Conservation (phyloP, 2,329 filamentous ascomycete species). For the Thielaviopsis punctulata region DNA sequence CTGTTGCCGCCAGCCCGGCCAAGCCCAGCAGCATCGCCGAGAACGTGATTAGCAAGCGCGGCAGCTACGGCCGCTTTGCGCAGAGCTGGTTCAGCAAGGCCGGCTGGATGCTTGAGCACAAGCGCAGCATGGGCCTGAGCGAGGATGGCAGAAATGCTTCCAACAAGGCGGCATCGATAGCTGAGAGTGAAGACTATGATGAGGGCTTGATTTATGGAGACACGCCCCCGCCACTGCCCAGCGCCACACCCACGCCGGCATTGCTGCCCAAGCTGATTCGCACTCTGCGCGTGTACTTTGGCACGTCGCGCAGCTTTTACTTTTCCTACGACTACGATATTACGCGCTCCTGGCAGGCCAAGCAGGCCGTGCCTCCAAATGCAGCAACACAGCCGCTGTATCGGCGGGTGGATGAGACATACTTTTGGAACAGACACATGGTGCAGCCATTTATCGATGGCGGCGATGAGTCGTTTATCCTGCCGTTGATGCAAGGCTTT, state of each 20-base stretch:
- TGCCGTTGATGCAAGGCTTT: slow-evolving; percentile 88
- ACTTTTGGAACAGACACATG: slow-evolving; percentile 82
- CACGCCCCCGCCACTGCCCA: neutral
- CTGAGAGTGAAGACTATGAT: slow-evolving; percentile 9
- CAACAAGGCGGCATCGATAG: slow-evolving; percentile 23
- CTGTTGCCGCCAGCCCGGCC: slow-evolving; percentile 17
- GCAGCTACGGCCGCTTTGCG: slow-evolving; percentile 77
- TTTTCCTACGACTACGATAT: slow-evolving; percentile 93
- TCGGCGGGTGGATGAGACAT: slow-evolving; percentile 56
- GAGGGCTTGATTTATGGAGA: slow-evolving; percentile 8
- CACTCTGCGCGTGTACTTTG: slow-evolving; percentile 71
- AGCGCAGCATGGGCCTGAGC: slow-evolving; percentile 52
- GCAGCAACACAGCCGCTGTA: slow-evolving; percentile 39
- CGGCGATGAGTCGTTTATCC: slow-evolving; percentile 51
- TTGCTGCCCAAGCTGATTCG: slow-evolving; percentile 71
- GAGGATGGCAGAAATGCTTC: slow-evolving; percentile 16
- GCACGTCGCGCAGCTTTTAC: slow-evolving; percentile 70
- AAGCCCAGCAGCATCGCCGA: slow-evolving; percentile 53
- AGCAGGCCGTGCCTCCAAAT: slow-evolving; percentile 26
- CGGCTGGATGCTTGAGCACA: slow-evolving; percentile 60
- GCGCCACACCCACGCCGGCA: slow-evolving; percentile 18
- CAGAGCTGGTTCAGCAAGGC: slow-evolving; percentile 79
- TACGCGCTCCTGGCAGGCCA: slow-evolving; percentile 42
- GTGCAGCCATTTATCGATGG: slow-evolving; percentile 54
- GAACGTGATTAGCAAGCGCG: slow-evolving; percentile 70